Evolutionary conservation across 805 yeast species (phyloP).

Genomic region (Wickerhamomyces chaumierensis): DNA sequence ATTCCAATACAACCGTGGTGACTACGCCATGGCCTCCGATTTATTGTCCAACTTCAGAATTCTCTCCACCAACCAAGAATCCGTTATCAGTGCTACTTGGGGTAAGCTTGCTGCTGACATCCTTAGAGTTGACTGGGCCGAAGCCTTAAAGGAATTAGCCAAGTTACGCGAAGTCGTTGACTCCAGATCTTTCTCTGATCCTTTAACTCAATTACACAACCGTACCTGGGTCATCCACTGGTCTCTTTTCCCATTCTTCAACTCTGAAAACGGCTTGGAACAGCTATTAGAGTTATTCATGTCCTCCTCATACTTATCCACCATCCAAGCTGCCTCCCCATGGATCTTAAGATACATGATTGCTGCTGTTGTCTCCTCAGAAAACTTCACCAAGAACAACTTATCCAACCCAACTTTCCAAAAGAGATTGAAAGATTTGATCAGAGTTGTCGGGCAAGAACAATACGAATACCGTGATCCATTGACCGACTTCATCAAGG

Average conservation of each 20-base stretch:
- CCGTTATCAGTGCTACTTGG: conserved; percentile 51
- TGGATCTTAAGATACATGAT: conserved; percentile 59
- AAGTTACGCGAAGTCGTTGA: conserved; percentile 50
- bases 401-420: conserved; percentile 26
- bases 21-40: conserved; percentile 48
- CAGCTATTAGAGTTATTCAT: conserved; percentile 46
- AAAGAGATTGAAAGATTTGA: conserved; percentile 45
- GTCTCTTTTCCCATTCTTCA: conserved; percentile 54
- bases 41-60: conserved; percentile 45
- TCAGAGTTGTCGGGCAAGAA: conserved; percentile 49
- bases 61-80: conserved; percentile 38
- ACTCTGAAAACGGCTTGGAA: conserved; percentile 38
- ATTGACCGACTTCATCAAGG: conserved; percentile 42
- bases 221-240: conserved; percentile 64
- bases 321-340: conserved; percentile 63
- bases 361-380: conserved; percentile 41
- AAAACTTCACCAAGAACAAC: conserved; percentile 18
- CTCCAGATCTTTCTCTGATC: conserved; percentile 38
- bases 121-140: conserved; percentile 38
- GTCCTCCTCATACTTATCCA: conserved; percentile 46
- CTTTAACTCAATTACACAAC: conserved; percentile 47
- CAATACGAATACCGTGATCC: conserved; percentile 58
- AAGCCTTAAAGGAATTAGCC: conserved; percentile 40
- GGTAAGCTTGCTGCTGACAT: conserved; percentile 57
- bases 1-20: conserved; percentile 53